Conservation (phyloP, 495 filamentous ascomycete species). For the Xylaria grammica region DNA sequence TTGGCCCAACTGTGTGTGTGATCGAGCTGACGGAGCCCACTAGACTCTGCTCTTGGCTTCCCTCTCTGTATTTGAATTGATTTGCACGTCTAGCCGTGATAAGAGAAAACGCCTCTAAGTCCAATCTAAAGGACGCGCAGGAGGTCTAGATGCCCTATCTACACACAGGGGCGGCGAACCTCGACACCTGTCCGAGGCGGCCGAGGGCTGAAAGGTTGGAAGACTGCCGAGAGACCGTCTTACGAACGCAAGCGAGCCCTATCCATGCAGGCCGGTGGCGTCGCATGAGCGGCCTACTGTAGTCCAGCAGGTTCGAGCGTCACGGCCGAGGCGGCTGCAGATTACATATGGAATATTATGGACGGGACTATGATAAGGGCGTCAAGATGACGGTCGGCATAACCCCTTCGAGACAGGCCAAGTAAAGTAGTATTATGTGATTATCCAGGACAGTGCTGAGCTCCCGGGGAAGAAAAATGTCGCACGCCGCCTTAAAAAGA, state of each 20-base stretch:
- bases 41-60: neutral
- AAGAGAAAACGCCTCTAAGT: no score
- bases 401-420: neutral
- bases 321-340: neutral
- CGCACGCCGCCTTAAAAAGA: slow-evolving; percentile 14
- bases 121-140: neutral
- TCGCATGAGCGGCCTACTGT: neutral
- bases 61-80: neutral
- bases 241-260: slow-evolving; percentile 2
- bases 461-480: neutral
- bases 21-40: neutral
- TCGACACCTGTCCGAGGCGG: neutral
- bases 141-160: neutral
- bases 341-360: neutral
- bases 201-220: neutral
- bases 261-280: slow-evolving; percentile 12
- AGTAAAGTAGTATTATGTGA: neutral
- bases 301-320: neutral
- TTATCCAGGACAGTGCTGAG: neutral
- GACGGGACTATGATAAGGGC: neutral
- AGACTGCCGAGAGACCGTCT: neutral
- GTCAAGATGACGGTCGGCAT: neutral
- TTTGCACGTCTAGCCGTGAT: neutral
- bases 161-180: neutral
- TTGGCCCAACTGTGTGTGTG: neutral